Evolutionary conservation across 2,329 filamentous ascomycete species (phyloP).

Genomic region (Lasiodiplodia citricola): DNA sequence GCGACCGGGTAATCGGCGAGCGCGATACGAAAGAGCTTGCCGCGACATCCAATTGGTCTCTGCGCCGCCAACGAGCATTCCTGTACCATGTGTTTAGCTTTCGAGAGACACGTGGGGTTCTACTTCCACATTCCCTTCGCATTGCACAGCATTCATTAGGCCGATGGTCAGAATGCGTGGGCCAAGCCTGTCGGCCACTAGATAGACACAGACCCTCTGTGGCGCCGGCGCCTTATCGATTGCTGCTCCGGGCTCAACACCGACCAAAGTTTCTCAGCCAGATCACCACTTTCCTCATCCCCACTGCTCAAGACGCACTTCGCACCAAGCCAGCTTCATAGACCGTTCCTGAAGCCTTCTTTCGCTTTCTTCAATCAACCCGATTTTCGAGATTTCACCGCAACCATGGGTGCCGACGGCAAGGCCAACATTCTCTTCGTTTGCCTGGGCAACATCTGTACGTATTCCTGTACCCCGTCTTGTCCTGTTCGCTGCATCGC

Average conservation of each 20-base stretch:
- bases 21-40: not conserved
- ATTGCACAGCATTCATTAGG: not conserved
- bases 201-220: slow-evolving; percentile 1
- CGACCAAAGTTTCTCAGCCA: slow-evolving; percentile 1
- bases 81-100: not conserved
- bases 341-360: no score
- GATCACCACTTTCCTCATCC: not conserved
- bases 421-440: slow-evolving; percentile 83
- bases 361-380: not conserved
- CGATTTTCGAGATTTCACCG: not conserved
- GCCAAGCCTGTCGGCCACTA: not conserved
- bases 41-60: slow-evolving; percentile 1
- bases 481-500: slow-evolving; percentile 41
- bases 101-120: not conserved
- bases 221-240: slow-evolving; percentile 12
- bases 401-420: slow-evolving; percentile 22
- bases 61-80: not conserved
- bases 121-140: not conserved
- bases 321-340: not conserved
- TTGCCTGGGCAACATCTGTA: slow-evolving; percentile 95
- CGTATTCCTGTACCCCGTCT: slow-evolving; percentile 25
- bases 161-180: not conserved
- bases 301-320: not conserved
- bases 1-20: not conserved
- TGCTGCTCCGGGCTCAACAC: slow-evolving; percentile 1